Conservation (phyloP, 2,329 filamentous ascomycete species). For the Xylariaceae sp. region DNA sequence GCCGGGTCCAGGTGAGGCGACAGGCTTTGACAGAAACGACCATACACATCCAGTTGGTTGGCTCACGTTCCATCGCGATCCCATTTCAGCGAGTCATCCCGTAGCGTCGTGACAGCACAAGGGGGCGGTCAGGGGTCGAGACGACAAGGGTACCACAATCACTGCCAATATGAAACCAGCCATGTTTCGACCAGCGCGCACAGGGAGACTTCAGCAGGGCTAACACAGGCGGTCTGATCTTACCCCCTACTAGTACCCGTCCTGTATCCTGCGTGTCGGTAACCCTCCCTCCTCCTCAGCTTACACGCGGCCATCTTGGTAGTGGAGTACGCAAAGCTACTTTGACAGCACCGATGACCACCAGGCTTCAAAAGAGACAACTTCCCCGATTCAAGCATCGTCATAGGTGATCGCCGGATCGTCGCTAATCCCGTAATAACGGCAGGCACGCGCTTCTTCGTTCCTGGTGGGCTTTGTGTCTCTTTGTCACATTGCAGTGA, state of each 20-base stretch:
- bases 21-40: constrained; percentile 14
- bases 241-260: constrained; percentile 8
- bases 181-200: constrained; percentile 39
- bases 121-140: constrained; percentile 30
- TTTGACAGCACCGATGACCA: too few relatives aligned
- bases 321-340: not conserved
- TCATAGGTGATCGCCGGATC: constrained; percentile 1
- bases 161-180: constrained; percentile 43
- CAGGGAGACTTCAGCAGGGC: constrained; percentile 11
- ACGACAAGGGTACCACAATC: constrained; percentile 31
- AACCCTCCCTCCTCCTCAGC: not conserved
- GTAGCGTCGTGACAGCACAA: constrained; percentile 29
- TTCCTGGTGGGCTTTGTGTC: not conserved
- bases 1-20: constrained; percentile 19
- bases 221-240: constrained; percentile 5
- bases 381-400: constrained; percentile 10
- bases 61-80: constrained; percentile 24
- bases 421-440: constrained; percentile 3
- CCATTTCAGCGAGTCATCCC: constrained; percentile 32
- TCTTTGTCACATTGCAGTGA: not conserved
- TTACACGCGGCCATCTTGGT: not conserved
- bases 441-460: constrained; percentile 4
- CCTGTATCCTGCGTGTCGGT: constrained; percentile 23
- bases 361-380: too few relatives aligned
- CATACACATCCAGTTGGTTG: constrained; percentile 31